Evolutionary conservation across 225 moss, liverwort and hornwort species (phyloP), one percentile per base, ranked within the genome.

Genomic region (Sphagnum contortum): DNA sequence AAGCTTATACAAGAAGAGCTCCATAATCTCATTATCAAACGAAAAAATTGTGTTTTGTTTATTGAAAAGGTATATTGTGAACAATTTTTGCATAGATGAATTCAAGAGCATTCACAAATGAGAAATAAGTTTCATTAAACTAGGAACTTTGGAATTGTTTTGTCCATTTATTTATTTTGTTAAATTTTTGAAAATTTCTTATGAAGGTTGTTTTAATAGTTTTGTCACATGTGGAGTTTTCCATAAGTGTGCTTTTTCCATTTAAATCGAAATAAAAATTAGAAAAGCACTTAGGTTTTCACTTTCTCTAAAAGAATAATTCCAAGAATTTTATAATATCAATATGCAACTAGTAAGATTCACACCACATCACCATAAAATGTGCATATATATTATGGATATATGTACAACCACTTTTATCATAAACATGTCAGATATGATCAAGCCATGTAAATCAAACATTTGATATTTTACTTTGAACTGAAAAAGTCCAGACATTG

Each of bases 1-100:
- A 98, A 93, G 71, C 63, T 65, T 63, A 78, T 98, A 48, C 68
- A 66, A 2, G 87, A 98, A 54, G 91, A 98, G 63, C 87, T 93
- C 55, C 98, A 93, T 55, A 73, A 72, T 48, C 73, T 93, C 65
- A 89, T 87, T 73, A 7, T 93, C 3, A 81, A 93, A 59, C 77
- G 98, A 8, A 83, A 91, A 70, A 87, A 75, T 12, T 59, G 89
- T 11, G 72, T 87, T 48, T 46, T 80, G 47, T 85, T 87, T 67
- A 80, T 89, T 49, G 83, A 98, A 5, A 98, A 86, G 84, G 98
- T 93, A 52, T 12, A n/a, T 68, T 44, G 8, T 8, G 29, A 57
- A 57, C 9, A 29, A 29, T 13, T 48, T 45, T 9, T 62, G 61
- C 2, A 29, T 62, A 10, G 3, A 14, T 44, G 48, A 29, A 59